Conservation (phyloP, 139 green algal genomes). For the Asterochloris sp. region DNA sequence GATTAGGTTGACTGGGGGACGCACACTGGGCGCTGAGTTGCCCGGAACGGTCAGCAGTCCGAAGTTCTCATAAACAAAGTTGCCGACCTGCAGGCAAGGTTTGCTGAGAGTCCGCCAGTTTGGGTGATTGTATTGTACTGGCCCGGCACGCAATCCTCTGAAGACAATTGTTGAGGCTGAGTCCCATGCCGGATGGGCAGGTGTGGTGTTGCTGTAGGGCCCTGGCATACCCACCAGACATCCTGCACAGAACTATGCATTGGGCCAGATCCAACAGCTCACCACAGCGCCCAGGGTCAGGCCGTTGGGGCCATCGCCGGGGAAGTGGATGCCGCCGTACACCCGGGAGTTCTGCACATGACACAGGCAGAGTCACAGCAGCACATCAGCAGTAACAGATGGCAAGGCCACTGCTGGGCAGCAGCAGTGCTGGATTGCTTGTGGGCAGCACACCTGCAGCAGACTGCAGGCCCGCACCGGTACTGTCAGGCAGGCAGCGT, state of each 20-base stretch:
- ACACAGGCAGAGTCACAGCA: too few relatives aligned
- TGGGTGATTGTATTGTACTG: not conserved
- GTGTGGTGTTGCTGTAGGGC: too few relatives aligned
- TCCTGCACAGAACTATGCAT: not conserved
- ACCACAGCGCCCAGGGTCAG: constrained; percentile 1
- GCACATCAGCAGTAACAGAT: too few relatives aligned
- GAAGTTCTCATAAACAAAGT: constrained; percentile 9
- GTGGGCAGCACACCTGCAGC: too few relatives aligned
- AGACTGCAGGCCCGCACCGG: too few relatives aligned
- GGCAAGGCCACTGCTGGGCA: too few relatives aligned
- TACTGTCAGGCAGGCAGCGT: too few relatives aligned
- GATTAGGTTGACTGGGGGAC: not conserved
- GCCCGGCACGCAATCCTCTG: not conserved
- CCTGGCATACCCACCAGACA: not conserved
- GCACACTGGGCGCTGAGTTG: not conserved
- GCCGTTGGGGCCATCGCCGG: constrained; percentile 3
- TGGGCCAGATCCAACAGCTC: not conserved
- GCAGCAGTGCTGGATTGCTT: too few relatives aligned
- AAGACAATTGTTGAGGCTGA: not conserved
- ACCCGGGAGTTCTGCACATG: not conserved
- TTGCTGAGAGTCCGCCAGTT: not conserved
- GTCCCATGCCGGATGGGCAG: not conserved
- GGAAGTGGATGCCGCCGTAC: constrained; percentile 14
- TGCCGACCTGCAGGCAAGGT: not conserved
- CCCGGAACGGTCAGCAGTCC: not conserved